Evolutionary conservation across 768 basidiomycete genomes (phyloP).

Genomic region (Tylopilus sp.): DNA sequence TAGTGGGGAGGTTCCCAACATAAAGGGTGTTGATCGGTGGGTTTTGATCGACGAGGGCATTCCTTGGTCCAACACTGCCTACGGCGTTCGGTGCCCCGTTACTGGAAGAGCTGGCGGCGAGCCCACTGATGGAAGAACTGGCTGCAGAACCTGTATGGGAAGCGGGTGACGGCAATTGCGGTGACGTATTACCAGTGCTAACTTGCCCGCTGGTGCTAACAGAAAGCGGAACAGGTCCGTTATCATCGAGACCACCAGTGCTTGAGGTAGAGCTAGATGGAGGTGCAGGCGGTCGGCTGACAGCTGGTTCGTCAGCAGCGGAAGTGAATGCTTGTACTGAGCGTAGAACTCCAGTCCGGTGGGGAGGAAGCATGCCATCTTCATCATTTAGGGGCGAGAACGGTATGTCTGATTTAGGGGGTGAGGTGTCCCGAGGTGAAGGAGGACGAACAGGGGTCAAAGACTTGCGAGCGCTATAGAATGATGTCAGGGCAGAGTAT

Average conservation of each 20-base stretch:
- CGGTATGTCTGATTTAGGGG: conserved; percentile 19
- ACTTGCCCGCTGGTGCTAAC: conserved; percentile 45
- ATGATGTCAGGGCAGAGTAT: conserved; percentile 24
- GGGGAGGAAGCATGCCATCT: conserved; percentile 33
- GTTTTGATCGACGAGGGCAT: conserved; percentile 75
- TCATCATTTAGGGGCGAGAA: conserved; percentile 28
- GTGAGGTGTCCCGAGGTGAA: conserved; percentile 28
- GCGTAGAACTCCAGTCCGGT: conserved; percentile 28
- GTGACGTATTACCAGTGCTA: conserved; percentile 45
- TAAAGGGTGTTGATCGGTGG: conserved; percentile 99
- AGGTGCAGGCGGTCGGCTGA: conserved; percentile 32
- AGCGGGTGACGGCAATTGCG: conserved; percentile 74
- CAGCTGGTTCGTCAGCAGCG: conserved; percentile 25
- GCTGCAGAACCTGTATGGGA: conserved; percentile 55
- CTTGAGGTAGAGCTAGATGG: conserved; percentile 40
- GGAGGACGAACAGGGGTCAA: conserved; percentile 21
- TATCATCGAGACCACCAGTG: conserved; percentile 40
- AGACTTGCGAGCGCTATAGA: conserved; percentile 27
- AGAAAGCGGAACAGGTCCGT: conserved; percentile 30
- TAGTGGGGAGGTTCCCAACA: conserved; percentile 93
- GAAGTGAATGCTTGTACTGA: conserved; percentile 23
- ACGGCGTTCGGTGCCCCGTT: conserved; percentile 20
- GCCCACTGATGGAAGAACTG: conserved; percentile 34
- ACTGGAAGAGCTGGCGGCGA: conserved; percentile 30
- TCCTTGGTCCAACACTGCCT: conserved; percentile 31